Conservation (phyloP, 768 basidiomycete genomes). For the Leccinum uliginosum region DNA sequence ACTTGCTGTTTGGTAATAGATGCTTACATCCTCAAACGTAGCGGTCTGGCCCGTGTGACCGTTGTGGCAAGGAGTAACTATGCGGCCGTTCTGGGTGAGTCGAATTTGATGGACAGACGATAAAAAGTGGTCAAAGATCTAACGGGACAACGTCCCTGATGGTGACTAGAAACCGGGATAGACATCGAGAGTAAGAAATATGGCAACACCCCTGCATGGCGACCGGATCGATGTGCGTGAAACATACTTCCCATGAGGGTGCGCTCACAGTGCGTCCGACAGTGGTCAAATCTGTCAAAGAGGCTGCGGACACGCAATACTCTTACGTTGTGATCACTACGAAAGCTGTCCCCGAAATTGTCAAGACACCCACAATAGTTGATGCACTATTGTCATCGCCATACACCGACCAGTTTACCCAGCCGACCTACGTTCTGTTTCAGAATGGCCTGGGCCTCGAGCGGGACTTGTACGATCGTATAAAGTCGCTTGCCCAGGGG, state of each 20-base stretch:
- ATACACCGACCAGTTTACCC: conserved; percentile 42
- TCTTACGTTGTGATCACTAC: conserved; percentile 64
- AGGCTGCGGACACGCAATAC: conserved; percentile 59
- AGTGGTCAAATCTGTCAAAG: conserved; percentile 57
- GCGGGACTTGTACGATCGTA: conserved; percentile 53
- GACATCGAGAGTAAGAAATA: conserved; percentile 56
- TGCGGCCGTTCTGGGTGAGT: conserved; percentile 46
- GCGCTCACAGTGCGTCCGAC: not conserved
- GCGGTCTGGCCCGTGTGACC: conserved; percentile 61
- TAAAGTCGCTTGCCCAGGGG: conserved; percentile 38
- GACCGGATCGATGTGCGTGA: conserved; percentile 53
- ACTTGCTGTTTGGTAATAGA: conserved; percentile 33
- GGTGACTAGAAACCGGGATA: conserved; percentile 44
- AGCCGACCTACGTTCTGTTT: conserved; percentile 58
- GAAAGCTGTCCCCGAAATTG: conserved; percentile 67
- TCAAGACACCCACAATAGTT: conserved; percentile 52
- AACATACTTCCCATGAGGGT: not conserved
- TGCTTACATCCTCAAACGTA: conserved; percentile 51
- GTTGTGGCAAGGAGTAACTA: conserved; percentile 72
- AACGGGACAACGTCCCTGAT: not conserved
- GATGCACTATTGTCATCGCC: conserved; percentile 47
- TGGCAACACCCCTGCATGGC: conserved; percentile 54
- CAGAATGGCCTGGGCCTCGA: conserved; percentile 71
- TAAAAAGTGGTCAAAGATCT: not conserved
- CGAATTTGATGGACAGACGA: not conserved